Base-by-base conservation (phyloP, 768 basidiomycete species). In the Termitomyces sp. region DNA sequence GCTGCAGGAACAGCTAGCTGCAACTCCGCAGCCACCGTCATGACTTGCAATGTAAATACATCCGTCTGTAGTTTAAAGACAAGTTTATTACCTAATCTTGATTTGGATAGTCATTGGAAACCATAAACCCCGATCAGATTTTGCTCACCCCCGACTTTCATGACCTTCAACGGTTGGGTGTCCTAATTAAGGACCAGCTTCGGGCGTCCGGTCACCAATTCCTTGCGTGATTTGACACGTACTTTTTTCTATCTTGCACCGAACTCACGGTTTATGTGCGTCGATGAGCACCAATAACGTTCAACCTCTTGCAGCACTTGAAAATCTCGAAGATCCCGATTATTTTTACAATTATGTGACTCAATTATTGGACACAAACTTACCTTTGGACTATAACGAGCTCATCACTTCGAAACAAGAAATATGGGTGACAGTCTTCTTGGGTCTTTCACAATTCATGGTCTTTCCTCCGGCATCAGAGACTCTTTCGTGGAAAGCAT, bases 1-100 rank as follows among this genome's bases (percentile, higher is more conserved):
- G 59, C 68, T 94, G 40, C 86, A 90, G 70, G 86, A 84, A 61
- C 77, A 85, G 67, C 63, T 85, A 23, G 79, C 61, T 40, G 65
- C 55, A 9, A 60, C 63, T 30, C 56, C 51, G 38, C 63, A 61
- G 49, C 56, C 56, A 23, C 54, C 52, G 9, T 47, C 20, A 30
- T 60, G n/a, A 49, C 10, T 26, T 23, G 18, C 33, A 40, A 40
- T 56, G 59, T 58, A 43, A 41, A 43, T 43, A 61, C 52, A 50
- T 53, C 38, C 52, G 50, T 60, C 41, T 59, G 58, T 59, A 62
- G 51, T 59, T 30, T 32, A 32, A 32, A 32, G 5, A 32, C 32
- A 32, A 9, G 8, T n/a, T 9, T 36, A 8, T 63, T 49, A 57
- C 50, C 28, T 59, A 59, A 54, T 59, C 32, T 48, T 58, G 51